A percentile compares a stretch with the other conserved stretches of the same genome.
Evolutionary conservation across 169 alveolate species (phyloP).

Genomic region (Eimeria tenella): DNA sequence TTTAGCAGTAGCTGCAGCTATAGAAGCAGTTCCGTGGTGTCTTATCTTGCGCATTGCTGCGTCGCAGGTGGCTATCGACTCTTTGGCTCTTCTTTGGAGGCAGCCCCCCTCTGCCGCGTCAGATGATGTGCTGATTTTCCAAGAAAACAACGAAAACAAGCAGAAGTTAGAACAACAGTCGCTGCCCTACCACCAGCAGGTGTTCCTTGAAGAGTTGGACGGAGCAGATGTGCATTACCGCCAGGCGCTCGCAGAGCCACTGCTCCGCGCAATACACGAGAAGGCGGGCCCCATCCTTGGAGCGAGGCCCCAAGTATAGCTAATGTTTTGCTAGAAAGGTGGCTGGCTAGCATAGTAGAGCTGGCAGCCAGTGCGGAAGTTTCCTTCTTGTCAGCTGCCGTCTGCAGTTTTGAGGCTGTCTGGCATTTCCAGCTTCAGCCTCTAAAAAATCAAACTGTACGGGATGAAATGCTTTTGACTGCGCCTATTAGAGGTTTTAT

Average conservation of each 20-base stretch:
- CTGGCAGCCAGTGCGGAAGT: no score
- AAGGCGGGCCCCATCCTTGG: neutral
- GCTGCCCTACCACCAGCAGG: neutral
- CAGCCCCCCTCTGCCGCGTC: neutral
- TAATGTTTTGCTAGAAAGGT: neutral
- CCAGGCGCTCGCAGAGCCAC: slow-evolving; percentile 38
- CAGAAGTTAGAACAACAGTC: neutral
- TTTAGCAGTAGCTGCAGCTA: neutral
- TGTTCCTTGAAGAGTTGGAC: slow-evolving; percentile 24
- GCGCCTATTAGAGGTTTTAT: no score
- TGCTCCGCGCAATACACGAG: slow-evolving; percentile 20
- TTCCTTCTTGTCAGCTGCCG: no score
- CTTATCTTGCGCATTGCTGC: neutral
- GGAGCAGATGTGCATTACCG: slow-evolving; percentile 43
- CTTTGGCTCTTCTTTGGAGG: slow-evolving; percentile 26
- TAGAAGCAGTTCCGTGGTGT: neutral
- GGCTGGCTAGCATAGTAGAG: neutral
- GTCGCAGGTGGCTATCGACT: slow-evolving; percentile 24
- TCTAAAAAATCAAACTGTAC: no score
- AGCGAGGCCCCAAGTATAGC: neutral
- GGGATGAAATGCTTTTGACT: no score
- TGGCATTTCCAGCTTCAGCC: no score
- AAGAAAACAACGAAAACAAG: no score
- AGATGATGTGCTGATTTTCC: neutral
- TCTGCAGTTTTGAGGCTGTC: no score